Evolutionary conservation across 2,329 filamentous ascomycete genomes (phyloP).

Genomic region (Fusarium pseudonygamai): DNA sequence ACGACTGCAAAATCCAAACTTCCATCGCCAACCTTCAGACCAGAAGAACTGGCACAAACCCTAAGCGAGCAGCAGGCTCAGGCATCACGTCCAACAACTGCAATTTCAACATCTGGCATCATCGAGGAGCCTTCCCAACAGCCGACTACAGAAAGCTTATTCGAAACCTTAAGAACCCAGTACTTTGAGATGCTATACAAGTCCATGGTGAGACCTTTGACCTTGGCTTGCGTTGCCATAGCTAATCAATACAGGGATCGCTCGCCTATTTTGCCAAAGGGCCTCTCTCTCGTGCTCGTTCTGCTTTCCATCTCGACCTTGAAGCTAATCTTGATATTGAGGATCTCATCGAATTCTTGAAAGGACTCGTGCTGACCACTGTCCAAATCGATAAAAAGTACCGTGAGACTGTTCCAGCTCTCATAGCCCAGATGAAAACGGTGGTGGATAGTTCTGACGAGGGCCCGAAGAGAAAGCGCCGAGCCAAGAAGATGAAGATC

Average conservation of each 20-base stretch:
- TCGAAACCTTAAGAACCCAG: conserved; percentile 66
- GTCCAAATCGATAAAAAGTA: conserved; percentile 82
- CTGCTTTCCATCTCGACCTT: conserved; percentile 72
- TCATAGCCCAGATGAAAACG: conserved; percentile 67
- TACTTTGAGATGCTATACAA: conserved; percentile 70
- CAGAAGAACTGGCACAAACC: conserved; percentile 21
- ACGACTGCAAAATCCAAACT: conserved; percentile 28
- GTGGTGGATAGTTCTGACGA: conserved; percentile 66
- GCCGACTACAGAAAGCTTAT: conserved; percentile 61
- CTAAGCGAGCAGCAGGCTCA: neutral
- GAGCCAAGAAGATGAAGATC: conserved; percentile 71
- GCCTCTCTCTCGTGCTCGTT: conserved; percentile 77
- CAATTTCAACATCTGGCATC: neutral
- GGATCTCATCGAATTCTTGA: conserved; percentile 75
- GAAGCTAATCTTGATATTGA: conserved; percentile 68
- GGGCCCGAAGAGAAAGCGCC: conserved; percentile 57
- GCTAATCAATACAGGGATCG: conserved; percentile 64
- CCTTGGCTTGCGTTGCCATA: neutral
- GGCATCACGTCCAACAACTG: neutral
- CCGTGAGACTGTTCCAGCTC: conserved; percentile 71
- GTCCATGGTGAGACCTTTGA: conserved; percentile 62
- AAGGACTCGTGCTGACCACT: conserved; percentile 72
- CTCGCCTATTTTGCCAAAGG: conserved; percentile 87
- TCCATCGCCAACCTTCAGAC: conserved; percentile 31
- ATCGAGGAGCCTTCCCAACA: conserved; percentile 36